Base-by-base conservation (phyloP, 805 yeast species). In the Ogataea paraovalis region DNA sequence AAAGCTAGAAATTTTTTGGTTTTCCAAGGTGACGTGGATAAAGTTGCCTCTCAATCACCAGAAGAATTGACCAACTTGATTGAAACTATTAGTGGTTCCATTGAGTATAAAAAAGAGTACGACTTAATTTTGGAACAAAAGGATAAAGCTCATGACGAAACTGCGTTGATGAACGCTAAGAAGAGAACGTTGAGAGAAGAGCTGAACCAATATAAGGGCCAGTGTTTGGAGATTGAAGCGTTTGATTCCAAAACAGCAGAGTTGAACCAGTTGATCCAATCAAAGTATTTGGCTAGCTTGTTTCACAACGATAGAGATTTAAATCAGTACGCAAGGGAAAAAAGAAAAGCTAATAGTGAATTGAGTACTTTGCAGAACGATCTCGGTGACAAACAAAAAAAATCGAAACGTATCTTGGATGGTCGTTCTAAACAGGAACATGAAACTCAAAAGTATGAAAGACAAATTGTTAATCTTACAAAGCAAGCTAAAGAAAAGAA, bases 11-110 rank as follows among this genome's bases (percentile, higher is more conserved):
- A 94, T 64, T 92, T 92, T 59, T 69, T 94, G 50, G 98, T 94
- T 7, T 90, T 92, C 62, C 99, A 94, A 70, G 98, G 99, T 50
- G 98, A 92, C 62, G 96, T 94, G 43, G 98, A 92, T 64, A 85
- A 83, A 56, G 82, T 94, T 37, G 98, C 98, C 0, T 76, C 96
- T 0, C 96, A 91, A 62, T 80, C 92, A 0, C 80, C 97, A 0
- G 65, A 67, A 21, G 96, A 89, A 34, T 72, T 94, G 50, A 80
- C 95, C 2, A 74, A 70, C 39, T 66, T 91, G 51, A 71, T 94
- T 46, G 99, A 94, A 66, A 80, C 80, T 14, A 81, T 94, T 23
- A 85, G 95, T 50, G 96, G 97, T 0, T 87, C 96, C 0, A 66
- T 72, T 7, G 94, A 87, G 36, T 77, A 64, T 54, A 76, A 79